phyloP scores from a whole-genome alignment of 345 rosid genomes.

The Arabidopsis arenosa region DNA sequence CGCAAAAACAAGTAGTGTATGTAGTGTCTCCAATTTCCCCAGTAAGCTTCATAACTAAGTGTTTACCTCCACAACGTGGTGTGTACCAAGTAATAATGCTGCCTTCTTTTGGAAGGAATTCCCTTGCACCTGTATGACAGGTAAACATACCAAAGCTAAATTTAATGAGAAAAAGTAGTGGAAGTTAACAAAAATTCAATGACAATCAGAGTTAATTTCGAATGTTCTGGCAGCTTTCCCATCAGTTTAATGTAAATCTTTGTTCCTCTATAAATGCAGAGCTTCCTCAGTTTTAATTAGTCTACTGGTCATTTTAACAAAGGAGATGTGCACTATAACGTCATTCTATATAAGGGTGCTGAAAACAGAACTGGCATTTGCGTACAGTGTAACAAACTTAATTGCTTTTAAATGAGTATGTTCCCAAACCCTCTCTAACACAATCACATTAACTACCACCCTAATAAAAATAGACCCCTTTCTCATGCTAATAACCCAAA shows the following conservation, averaged over 20 bases:
- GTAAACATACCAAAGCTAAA: slow-evolving; percentile 7
- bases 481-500: slow-evolving; percentile 14
- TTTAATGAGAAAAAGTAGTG: neutral
- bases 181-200: neutral
- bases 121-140: slow-evolving; percentile 72
- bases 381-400: slow-evolving; percentile 2
- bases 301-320: slow-evolving; percentile 5
- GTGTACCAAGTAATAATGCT: slow-evolving; percentile 81
- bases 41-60: slow-evolving; percentile 19
- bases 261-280: slow-evolving; percentile 4
- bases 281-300: neutral
- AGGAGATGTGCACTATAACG: slow-evolving; percentile 24
- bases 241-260: neutral
- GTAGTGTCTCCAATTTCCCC: slow-evolving; percentile 1
- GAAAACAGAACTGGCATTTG: slow-evolving; percentile 8
- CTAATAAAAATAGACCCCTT: slow-evolving; percentile 7
- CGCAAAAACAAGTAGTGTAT: slow-evolving; percentile 14
- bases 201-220: neutral
- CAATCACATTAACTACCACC: slow-evolving; percentile 16
- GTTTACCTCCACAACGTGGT: slow-evolving; percentile 78
- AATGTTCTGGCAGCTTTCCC: slow-evolving; percentile 9
- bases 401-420: neutral
- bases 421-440: slow-evolving; percentile 7
- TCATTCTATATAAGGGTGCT: neutral
- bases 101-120: slow-evolving; percentile 97